Base-by-base conservation (phyloP, 345 rosid genomes). In the Populus ilicifolia region DNA sequence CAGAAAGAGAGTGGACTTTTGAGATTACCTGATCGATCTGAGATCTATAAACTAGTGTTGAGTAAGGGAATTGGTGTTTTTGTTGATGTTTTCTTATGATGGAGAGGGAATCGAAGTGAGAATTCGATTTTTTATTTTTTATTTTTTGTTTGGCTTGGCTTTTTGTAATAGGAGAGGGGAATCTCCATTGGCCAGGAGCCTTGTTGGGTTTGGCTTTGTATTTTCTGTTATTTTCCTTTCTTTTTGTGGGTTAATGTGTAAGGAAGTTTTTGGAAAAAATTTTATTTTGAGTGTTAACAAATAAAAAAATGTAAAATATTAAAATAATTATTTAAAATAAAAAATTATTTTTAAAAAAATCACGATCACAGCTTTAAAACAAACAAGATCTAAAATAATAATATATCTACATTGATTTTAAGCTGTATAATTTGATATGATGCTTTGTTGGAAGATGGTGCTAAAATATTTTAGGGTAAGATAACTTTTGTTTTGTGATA, bases 21-120 rank as follows among this genome's bases (percentile, higher is more conserved):
- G 64, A n/a, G 64, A 10, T 59, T 59, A 59, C 29, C 64, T n/a
- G 52, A 25, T 69, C 77, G 83, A 79, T 81, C 84, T 79, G 84
- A 84, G 84, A 84, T 84, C 87, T 82, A 79, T 43, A 61, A 44
- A 27, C 12, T 1, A 38, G 18, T 38, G 54, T 14, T 20, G 30
- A 50, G 46, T 25, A 64, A 71, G 8, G 54, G 35, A 30, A 72
- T 73, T 50, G 71, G 61, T 69, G 63, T 69, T 4, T 59, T 59
- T 59, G 70, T 77, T 78, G 78, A 77, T 43, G 2, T 43, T 43
- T 43, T 43, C 46, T 43, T 43, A 11, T 43, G 46, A 43, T 43
- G 46, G 46, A 10, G 46, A 43, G 14, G 46, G 46, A 13, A 43
- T 43, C 46, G 69, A 80, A 46, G 70, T 59, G 46, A 39, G 46